Conservation (phyloP, 805 yeast species). For the Ogataea kodamae region DNA sequence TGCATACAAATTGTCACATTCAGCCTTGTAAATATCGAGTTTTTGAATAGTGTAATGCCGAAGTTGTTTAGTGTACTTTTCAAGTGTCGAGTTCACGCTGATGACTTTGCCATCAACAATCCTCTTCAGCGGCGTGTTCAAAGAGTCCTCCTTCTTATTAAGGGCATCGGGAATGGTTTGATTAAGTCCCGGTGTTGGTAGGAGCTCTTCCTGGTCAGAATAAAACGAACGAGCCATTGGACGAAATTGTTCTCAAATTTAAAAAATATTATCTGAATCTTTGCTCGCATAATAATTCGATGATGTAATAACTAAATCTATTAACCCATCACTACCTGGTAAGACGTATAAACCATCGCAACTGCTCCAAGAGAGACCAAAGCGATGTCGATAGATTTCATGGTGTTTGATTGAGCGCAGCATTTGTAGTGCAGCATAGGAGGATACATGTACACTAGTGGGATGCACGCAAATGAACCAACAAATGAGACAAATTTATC, state of each 20-base stretch:
- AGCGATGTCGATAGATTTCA: constrained; percentile 44
- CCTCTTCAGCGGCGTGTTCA: constrained; percentile 33
- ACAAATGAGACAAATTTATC: constrained; percentile 76
- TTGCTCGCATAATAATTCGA: neutral
- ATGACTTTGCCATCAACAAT: constrained; percentile 54
- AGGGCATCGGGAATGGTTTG: constrained; percentile 36
- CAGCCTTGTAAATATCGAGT: constrained; percentile 39
- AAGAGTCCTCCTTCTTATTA: constrained; percentile 35
- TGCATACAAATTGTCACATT: constrained; percentile 43
- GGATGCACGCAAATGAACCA: constrained; percentile 83
- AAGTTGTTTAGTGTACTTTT: constrained; percentile 38
- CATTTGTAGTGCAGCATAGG: constrained; percentile 67
- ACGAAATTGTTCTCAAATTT: neutral
- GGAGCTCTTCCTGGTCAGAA: constrained; percentile 46
- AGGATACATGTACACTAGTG: constrained; percentile 82
- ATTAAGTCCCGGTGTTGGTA: constrained; percentile 48
- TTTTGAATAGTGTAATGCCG: constrained; percentile 40
- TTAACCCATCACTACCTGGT: constrained; percentile 38
- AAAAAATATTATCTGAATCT: constrained; percentile 4
- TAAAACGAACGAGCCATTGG: constrained; percentile 42
- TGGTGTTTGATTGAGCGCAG: constrained; percentile 38
- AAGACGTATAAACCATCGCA: constrained; percentile 67
- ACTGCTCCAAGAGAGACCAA: constrained; percentile 54
- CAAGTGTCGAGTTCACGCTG: constrained; percentile 46
- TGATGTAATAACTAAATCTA: neutral